phyloP scores from a whole-genome alignment of 768 basidiomycete genomes.

The Pleurotus sapidus region DNA sequence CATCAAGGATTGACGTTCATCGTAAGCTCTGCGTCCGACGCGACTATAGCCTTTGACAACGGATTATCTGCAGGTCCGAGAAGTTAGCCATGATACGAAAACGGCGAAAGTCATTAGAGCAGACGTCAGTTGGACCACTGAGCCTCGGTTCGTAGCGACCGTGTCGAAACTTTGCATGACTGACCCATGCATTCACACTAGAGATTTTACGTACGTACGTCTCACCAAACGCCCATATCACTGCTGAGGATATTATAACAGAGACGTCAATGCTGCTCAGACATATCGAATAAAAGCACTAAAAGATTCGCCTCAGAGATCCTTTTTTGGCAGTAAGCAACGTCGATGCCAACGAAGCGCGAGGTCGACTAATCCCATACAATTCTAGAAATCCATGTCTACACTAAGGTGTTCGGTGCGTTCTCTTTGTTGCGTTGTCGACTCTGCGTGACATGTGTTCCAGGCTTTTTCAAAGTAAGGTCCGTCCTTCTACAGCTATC shows the following conservation, averaged over 20 bases:
- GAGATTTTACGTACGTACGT: constrained; percentile 69
- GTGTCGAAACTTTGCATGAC: neutral
- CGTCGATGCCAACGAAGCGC: neutral
- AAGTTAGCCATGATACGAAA: constrained; percentile 77
- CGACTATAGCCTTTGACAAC: neutral
- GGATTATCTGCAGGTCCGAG: constrained; percentile 50
- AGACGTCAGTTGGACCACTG: constrained; percentile 86
- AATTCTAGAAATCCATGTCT: constrained; percentile 53
- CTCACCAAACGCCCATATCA: neutral
- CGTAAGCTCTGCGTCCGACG: constrained; percentile 29
- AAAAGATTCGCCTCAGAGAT: constrained; percentile 46
- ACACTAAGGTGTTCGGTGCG: constrained; percentile 74
- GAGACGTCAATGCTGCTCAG: constrained; percentile 75
- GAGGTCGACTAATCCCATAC: neutral
- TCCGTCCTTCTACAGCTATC: constrained; percentile 18
- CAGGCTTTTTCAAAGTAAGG: constrained; percentile 83
- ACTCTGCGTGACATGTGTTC: too few species aligned
- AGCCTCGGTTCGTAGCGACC: constrained; percentile 45
- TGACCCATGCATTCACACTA: constrained; percentile 18
- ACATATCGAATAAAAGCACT: constrained; percentile 73
- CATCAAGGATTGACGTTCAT: constrained; percentile 85
- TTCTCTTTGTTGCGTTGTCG: neutral
- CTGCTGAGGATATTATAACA: constrained; percentile 21
- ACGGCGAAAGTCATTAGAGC: constrained; percentile 66
- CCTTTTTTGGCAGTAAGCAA: constrained; percentile 71